Evolutionary conservation across 139 green algal genomes (phyloP).

Genomic region (Coccomyxa sp.): DNA sequence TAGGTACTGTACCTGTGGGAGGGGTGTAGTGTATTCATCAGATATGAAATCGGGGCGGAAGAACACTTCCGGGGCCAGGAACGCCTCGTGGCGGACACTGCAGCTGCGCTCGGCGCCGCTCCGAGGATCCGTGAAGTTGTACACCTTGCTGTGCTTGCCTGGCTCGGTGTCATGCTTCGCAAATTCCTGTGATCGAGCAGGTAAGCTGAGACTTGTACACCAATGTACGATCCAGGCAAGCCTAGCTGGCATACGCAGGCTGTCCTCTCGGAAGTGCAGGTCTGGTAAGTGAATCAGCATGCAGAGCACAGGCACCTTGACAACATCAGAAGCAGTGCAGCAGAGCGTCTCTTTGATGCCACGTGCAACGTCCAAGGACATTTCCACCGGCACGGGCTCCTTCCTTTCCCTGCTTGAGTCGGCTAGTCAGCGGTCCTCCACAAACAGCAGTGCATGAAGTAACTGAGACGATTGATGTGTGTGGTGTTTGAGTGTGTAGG

Average conservation of each 20-base stretch:
- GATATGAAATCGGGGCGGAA: constrained; percentile 66
- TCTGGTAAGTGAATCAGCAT: not conserved
- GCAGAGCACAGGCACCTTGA: constrained; percentile 11
- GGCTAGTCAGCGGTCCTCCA: not conserved
- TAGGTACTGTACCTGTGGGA: constrained; percentile 38
- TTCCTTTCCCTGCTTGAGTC: constrained; percentile 35
- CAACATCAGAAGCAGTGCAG: constrained; percentile 67
- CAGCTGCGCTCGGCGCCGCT: constrained; percentile 31
- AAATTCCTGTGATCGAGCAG: constrained; percentile 39
- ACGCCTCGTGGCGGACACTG: constrained; percentile 62
- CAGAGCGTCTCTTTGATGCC: constrained; percentile 68
- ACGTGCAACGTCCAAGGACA: constrained; percentile 54
- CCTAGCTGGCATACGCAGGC: not conserved
- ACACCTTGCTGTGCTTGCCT: constrained; percentile 48
- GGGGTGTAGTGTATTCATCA: constrained; percentile 36
- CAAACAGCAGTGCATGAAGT: not conserved
- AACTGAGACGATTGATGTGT: not conserved
- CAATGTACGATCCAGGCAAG: not conserved
- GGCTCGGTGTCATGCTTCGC: constrained; percentile 51
- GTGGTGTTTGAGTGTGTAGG: not conserved
- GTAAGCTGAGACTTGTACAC: not conserved
- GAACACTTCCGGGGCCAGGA: constrained; percentile 75
- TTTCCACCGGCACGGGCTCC: constrained; percentile 54
- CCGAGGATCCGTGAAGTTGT: constrained; percentile 24
- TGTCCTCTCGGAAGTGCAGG: not conserved